These are phyloP conservation scores for Pyracantha coccinea DNA, from an alignment of 331 rosid genomes.

Conservation along the genomic window DNA sequence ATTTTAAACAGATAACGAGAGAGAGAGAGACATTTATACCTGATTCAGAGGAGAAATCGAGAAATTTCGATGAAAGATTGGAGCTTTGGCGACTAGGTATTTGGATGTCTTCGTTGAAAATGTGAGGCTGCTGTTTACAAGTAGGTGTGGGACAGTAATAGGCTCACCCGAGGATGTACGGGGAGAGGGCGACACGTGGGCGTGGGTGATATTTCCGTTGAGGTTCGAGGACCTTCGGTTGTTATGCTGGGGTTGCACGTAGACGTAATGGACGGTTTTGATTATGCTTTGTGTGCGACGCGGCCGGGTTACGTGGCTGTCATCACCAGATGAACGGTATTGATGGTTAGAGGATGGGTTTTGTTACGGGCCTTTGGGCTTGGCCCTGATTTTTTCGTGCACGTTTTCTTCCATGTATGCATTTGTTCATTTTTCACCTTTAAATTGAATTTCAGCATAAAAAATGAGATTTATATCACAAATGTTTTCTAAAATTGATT, in stretches of 20 bases:
- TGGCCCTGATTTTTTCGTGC: not conserved
- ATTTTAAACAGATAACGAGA: not conserved
- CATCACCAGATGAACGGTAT: not conserved
- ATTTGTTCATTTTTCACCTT: no score
- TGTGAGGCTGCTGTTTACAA: not conserved
- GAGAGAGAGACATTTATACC: not conserved
- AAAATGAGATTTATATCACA: no score
- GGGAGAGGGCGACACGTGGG: constrained; percentile 10
- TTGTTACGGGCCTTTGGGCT: not conserved
- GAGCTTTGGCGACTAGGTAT: not conserved
- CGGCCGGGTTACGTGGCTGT: not conserved
- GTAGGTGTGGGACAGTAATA: not conserved
- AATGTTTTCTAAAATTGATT: no score
- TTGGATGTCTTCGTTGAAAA: constrained; percentile 8
- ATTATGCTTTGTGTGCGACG: not conserved
- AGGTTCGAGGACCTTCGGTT: constrained; percentile 1
- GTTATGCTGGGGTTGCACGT: not conserved
- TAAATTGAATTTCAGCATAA: no score
- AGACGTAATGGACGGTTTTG: not conserved
- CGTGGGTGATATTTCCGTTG: not conserved
- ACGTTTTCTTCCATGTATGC: no score
- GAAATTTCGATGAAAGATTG: constrained; percentile 6
- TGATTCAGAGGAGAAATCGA: not conserved
- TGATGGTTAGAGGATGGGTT: not conserved
- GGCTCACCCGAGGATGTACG: not conserved